These are phyloP conservation scores for Exobasidium rhododendri DNA, from an alignment of 1,284 basidiomycete genomes.

Conservation along the genomic window DNA sequence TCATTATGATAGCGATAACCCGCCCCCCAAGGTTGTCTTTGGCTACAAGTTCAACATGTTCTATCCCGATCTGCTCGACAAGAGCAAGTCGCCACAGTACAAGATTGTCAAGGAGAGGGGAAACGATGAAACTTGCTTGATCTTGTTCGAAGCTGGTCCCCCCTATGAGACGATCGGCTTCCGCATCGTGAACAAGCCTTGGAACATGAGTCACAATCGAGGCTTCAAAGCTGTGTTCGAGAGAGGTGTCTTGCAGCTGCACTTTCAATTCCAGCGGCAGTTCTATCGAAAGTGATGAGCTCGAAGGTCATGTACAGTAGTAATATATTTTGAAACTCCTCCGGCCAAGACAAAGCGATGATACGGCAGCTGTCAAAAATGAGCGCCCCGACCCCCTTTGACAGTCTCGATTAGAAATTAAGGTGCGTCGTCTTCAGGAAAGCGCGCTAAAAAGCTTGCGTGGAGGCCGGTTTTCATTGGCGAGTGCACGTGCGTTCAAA, in stretches of 20 bases:
- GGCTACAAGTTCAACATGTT: conserved; percentile 88
- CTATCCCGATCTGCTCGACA: conserved; percentile 94
- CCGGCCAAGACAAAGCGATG: too few species aligned
- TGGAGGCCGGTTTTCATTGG: too few species aligned
- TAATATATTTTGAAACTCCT: too few species aligned
- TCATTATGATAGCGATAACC: conserved; percentile 53
- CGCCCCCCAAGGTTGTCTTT: conserved; percentile 60
- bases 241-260: conserved; percentile 59
- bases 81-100: conserved; percentile 91
- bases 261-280: conserved; percentile 50
- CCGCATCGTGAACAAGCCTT: conserved; percentile 92
- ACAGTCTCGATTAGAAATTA: too few species aligned
- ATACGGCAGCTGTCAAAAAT: too few species aligned
- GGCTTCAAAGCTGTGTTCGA: conserved; percentile 63
- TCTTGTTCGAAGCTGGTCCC: conserved; percentile 92
- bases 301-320: too few species aligned
- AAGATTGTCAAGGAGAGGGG: conserved; percentile 68
- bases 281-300: conserved; percentile 53
- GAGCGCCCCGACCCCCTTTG: too few species aligned
- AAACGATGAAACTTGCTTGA: conserved; percentile 87
- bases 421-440: too few species aligned
- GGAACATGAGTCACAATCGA: conserved; percentile 92
- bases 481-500: too few species aligned
- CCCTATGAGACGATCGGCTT: conserved; percentile 99
- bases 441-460: too few species aligned